Evolutionary conservation across 805 yeast genomes (phyloP), one percentile per base, ranked within the genome.

Genomic region (Yarrowia deformans): DNA sequence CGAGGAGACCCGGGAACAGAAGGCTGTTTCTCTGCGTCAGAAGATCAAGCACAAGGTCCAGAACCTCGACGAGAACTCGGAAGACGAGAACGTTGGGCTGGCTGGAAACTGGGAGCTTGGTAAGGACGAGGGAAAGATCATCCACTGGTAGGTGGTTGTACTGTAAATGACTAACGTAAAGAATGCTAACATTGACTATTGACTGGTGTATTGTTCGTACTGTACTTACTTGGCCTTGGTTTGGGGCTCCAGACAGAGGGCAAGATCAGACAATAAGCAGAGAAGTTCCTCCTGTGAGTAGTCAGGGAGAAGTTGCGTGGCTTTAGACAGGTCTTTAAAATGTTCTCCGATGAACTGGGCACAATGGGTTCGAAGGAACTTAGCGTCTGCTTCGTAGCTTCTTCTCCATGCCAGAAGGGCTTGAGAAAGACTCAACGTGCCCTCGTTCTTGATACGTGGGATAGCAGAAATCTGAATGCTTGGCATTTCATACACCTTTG

Each of bases 61-160:
- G 56, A 63, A 48, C 37, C 68, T 39, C 7, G 68, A 39, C n/a
- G 68, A 63, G 12, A 29, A 23, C 45, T 39, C 55, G n/a, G 48
- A 63, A 19, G 68, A 63, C n/a, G 68, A 63, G 37, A 37, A 52
- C 14, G 68, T 63, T 10, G 68, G 68, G 0, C 55, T 63, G 35
- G 56, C 68, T 14, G 68, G 68, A 35, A 48, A 63, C 56, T 63
- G 68, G 68, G 68, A 63, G 46, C 56, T 63, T 29, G 55, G 56
- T 9, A 63, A 48, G 55, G 68, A 63, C 42, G 66, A 60, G 52
- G 66, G 66, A 18, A 60, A 60, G 52, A 60, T 60, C 23, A 45
- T 60, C 52, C 66, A 60, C 37, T 60, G 66, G 66, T 58, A 39
- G 40, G 34, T 18, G 56, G 29, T 50, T 50, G 13, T 5, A 50